Conservation (phyloP, 331 rosid species). For the Prunus yedoensis region DNA sequence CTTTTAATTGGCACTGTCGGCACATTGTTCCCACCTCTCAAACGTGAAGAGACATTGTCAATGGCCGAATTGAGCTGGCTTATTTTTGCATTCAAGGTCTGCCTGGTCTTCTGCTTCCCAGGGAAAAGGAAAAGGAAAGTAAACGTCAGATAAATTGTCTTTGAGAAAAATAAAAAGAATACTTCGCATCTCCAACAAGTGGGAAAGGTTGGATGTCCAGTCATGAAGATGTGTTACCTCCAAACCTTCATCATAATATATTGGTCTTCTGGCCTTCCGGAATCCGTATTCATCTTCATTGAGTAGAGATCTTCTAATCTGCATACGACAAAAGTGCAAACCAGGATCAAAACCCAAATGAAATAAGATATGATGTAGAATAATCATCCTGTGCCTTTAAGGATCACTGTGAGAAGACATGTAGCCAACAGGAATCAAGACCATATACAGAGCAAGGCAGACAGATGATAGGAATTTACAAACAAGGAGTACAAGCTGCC, state of each 20-base stretch:
- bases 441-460: background rate
- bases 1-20: slow-evolving; percentile 48
- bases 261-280: slow-evolving; percentile 76
- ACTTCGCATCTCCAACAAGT: slow-evolving; percentile 9
- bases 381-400: background rate
- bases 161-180: background rate
- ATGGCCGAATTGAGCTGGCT: slow-evolving; percentile 90
- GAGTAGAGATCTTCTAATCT: slow-evolving; percentile 85
- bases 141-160: background rate
- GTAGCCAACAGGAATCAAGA: background rate
- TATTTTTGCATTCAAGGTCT: slow-evolving; percentile 80
- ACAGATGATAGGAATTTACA: background rate
- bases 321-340: slow-evolving; percentile 17
- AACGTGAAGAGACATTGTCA: slow-evolving; percentile 89
- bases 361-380: background rate
- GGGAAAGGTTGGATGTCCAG: background rate
- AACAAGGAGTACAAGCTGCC: background rate
- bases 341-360: background rate
- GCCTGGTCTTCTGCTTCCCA: slow-evolving; percentile 68
- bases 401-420: background rate
- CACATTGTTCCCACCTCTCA: slow-evolving; percentile 80
- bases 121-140: slow-evolving; percentile 14
- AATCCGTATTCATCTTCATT: slow-evolving; percentile 91
- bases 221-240: slow-evolving; percentile 54
- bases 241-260: slow-evolving; percentile 87